Evolutionary conservation across 2,329 filamentous ascomycete species (phyloP).

Genomic region (Simplicillium aogashimaense): DNA sequence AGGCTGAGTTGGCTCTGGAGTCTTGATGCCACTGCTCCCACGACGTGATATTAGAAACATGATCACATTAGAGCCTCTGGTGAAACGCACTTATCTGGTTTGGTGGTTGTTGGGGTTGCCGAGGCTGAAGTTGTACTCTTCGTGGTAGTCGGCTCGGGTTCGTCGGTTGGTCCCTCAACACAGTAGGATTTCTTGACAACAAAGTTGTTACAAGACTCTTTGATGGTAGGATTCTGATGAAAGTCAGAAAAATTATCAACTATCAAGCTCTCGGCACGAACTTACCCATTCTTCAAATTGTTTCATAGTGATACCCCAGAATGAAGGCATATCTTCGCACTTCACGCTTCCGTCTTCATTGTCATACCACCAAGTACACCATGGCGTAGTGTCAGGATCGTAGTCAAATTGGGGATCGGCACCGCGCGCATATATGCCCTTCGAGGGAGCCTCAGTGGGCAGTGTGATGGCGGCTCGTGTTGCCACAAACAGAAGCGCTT

Average conservation of each 20-base stretch:
- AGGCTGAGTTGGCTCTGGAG: slow-evolving; percentile 5
- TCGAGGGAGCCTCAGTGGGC: no score
- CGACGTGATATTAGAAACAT: not conserved
- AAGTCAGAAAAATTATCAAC: not conserved
- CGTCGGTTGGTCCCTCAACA: not conserved
- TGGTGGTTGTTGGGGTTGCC: not conserved
- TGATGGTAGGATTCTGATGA: slow-evolving; percentile 1
- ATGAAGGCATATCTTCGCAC: not conserved
- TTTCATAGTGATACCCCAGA: not conserved
- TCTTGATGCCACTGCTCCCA: slow-evolving; percentile 3
- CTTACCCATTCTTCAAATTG: slow-evolving; percentile 1
- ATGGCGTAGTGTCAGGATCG: not conserved
- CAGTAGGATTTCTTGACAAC: slow-evolving; percentile 2
- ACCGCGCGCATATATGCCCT: not conserved
- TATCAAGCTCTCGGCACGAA: no score
- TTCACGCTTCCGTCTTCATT: not conserved
- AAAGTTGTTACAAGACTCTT: not conserved
- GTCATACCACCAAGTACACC: not conserved
- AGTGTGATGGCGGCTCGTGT: no score
- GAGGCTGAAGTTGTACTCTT: slow-evolving; percentile 1
- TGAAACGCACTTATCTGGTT: not conserved
- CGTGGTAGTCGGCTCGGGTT: not conserved
- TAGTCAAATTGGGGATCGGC: not conserved
- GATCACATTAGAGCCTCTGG: not conserved
- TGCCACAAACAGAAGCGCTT: no score